These are phyloP conservation scores for Pythium dissotocum DNA, from an alignment of 352 stramenopile genomes.

Conservation along the genomic window DNA sequence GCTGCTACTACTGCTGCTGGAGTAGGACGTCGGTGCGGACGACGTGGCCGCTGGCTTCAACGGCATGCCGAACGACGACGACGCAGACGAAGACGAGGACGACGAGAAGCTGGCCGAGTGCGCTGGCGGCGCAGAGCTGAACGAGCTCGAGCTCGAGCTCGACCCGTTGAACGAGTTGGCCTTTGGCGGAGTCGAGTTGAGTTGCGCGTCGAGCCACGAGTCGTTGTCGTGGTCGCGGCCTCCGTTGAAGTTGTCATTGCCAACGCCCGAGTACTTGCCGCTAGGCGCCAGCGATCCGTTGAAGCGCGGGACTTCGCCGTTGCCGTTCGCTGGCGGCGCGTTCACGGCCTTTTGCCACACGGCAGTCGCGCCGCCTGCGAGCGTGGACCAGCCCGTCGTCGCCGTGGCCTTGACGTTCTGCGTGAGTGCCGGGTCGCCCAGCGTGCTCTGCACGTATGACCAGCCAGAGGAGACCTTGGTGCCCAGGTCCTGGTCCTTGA, in stretches of 20 bases:
- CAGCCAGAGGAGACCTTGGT: slow-evolving; percentile 79
- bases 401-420: slow-evolving; percentile 83
- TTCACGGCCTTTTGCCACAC: slow-evolving; percentile 50
- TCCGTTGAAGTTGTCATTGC: slow-evolving; percentile 30
- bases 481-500: slow-evolving; percentile 75
- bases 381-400: slow-evolving; percentile 68
- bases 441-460: slow-evolving; percentile 75
- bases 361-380: slow-evolving; percentile 64
- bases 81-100: slow-evolving; percentile 30
- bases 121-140: slow-evolving; percentile 21
- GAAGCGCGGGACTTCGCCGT: slow-evolving; percentile 51
- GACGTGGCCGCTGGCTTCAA: slow-evolving; percentile 20
- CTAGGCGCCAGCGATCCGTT: slow-evolving; percentile 56
- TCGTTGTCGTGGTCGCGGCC: slow-evolving; percentile 59
- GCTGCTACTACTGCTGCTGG: slow-evolving; percentile 3
- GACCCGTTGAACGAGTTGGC: slow-evolving; percentile 36
- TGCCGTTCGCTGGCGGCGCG: slow-evolving; percentile 15
- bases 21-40: slow-evolving; percentile 33
- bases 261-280: slow-evolving; percentile 67
- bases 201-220: slow-evolving; percentile 66
- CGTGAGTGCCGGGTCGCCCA: slow-evolving; percentile 67
- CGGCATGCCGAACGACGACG: slow-evolving; percentile 11
- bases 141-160: slow-evolving; percentile 1
- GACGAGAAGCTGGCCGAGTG: slow-evolving; percentile 45
- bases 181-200: slow-evolving; percentile 32